Evolutionary conservation across 768 basidiomycete genomes (phyloP).

Genomic region (Hypholoma sublateritium): DNA sequence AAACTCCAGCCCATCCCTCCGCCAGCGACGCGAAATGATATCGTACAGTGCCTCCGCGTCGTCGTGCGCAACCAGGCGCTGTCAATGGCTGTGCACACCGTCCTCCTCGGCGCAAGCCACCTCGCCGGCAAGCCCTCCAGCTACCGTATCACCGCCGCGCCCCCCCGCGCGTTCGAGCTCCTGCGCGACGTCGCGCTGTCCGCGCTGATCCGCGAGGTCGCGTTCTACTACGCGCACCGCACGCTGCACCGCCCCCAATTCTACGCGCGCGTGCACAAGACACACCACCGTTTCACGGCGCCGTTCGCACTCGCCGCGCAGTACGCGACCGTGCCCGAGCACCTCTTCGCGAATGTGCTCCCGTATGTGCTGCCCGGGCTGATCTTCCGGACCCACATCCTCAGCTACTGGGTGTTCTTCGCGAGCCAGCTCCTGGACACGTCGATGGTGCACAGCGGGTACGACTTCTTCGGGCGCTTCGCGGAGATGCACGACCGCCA

Average conservation of each 20-base stretch:
- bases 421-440: constrained; percentile 6
- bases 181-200: background rate
- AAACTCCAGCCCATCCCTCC: constrained; percentile 3
- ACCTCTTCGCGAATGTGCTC: constrained; percentile 5
- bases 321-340: constrained; percentile 6
- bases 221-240: constrained; percentile 9
- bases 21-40: constrained; percentile 2
- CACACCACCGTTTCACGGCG: constrained; percentile 9
- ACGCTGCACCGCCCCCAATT: background rate
- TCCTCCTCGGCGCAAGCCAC: background rate
- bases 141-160: background rate
- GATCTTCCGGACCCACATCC: constrained; percentile 2
- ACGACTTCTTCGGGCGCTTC: constrained; percentile 3
- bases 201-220: constrained; percentile 1
- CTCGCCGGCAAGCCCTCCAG: background rate
- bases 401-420: constrained; percentile 8
- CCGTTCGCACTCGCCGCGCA: constrained; percentile 8
- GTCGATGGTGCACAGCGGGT: constrained; percentile 8
- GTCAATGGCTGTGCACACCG: background rate
- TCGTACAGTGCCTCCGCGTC: background rate
- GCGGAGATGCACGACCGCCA: constrained; percentile 8
- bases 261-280: constrained; percentile 9
- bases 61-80: constrained; percentile 3
- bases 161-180: background rate
- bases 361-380: constrained; percentile 3